These are phyloP conservation scores for Aspergillus pseudoviridinutans DNA, from an alignment of 2,329 filamentous ascomycete genomes.

Conservation along the genomic window DNA sequence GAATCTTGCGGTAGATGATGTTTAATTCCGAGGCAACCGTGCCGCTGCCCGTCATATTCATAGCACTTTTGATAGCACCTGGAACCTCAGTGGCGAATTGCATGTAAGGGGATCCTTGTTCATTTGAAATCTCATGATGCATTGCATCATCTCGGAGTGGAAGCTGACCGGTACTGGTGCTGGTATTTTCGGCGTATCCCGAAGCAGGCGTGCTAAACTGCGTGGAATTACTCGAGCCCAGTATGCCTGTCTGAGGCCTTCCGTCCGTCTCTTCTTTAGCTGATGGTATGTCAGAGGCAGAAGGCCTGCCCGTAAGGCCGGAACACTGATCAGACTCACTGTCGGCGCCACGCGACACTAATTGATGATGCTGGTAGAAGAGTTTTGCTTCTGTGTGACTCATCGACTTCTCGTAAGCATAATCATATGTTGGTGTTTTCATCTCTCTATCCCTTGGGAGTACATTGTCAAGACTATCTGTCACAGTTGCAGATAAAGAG, in stretches of 20 bases:
- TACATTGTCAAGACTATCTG: constrained; percentile 19
- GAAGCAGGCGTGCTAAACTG: not conserved
- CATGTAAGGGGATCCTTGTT: constrained; percentile 37
- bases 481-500: constrained; percentile 3
- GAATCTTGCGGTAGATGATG: constrained; percentile 84
- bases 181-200: not conserved
- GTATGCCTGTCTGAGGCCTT: not conserved
- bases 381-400: constrained; percentile 91
- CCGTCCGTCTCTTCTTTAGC: not conserved
- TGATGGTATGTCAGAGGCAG: not conserved
- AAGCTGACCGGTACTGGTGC: not conserved
- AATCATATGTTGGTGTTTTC: constrained; percentile 87
- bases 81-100: constrained; percentile 57
- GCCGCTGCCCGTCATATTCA: constrained; percentile 68
- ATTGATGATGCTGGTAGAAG: constrained; percentile 87
- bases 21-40: constrained; percentile 79
- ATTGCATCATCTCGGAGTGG: not conserved
- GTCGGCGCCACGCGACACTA: constrained; percentile 49
- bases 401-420: constrained; percentile 89
- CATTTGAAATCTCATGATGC: no score
- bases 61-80: constrained; percentile 57
- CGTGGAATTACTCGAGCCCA: not conserved
- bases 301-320: constrained; percentile 8
- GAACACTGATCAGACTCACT: constrained; percentile 37
- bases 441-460: constrained; percentile 46